Base-by-base conservation (phyloP, 352 stramenopile species). In the Globisporangium cederbergense region DNA sequence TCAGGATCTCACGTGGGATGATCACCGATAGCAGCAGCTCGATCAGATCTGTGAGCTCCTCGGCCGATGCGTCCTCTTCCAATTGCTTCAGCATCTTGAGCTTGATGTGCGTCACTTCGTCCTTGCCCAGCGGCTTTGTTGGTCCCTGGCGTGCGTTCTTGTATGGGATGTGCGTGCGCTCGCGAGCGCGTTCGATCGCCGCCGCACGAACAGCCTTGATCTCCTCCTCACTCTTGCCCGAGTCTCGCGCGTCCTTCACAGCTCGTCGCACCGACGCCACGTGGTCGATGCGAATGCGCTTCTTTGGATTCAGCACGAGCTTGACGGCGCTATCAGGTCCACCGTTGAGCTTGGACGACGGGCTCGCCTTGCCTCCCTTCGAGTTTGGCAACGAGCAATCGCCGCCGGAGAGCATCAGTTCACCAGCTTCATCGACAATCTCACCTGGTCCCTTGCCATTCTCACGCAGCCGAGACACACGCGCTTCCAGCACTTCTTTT, bases 271-370 rank as follows among this genome's bases (percentile, higher is more conserved):
- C 86, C 0, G 86, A 95, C 57, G 86, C 86, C 56, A 95, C 86
- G 56, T 90, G 88, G 69, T 93, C 86, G 59, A 95, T 93, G 60
- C 84, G 83, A 70, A 95, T 90, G 3, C 84, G 81, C 62, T 93
- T 93, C 67, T 93, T 95, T 59, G 79, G 75, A 49, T 75, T 78
- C 11, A 64, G 71, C 2, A 60, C 34, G 13, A 70, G 67, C n/a
- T 72, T 68, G 10, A 49, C 43, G 13, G 51, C 51, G 51, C 20
- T 58, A 34, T 57, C 51, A 16, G 51, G 34, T 7, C 14, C 43
- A 10, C 55, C 62, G 20, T 80, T 70, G n/a, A 51, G 45, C 68
- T 83, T 90, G 13, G 62, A 56, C 36, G 53, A 60, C 36, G 71
- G 65, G 10, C 68, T 82, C 25, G 64, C 61, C 65, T 79, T 88